Evolutionary conservation across 2,329 filamentous ascomycete species (phyloP).

Genomic region (Rhinocladiella similis): DNA sequence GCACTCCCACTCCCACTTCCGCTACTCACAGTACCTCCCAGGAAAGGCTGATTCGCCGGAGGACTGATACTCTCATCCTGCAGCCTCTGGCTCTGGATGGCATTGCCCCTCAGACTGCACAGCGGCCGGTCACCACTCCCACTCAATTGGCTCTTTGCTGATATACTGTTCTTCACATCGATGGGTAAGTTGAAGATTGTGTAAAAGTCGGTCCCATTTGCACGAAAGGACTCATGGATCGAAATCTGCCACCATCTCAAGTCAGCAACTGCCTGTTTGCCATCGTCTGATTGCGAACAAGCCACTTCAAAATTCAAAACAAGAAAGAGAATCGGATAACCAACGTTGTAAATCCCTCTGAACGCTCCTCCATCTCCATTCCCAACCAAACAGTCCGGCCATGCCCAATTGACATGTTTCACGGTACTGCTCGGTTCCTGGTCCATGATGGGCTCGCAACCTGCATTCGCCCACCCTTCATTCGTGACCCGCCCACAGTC

Average conservation of each 20-base stretch:
- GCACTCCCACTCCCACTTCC: neutral
- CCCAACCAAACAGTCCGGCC: slow-evolving; percentile 68
- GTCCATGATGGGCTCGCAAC: slow-evolving; percentile 61
- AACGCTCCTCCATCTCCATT: slow-evolving; percentile 44
- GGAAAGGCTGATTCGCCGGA: slow-evolving; percentile 9
- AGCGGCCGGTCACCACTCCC: slow-evolving; percentile 5
- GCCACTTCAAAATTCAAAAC: neutral
- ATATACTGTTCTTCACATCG: slow-evolving; percentile 65
- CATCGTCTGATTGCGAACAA: neutral
- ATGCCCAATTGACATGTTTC: slow-evolving; percentile 72
- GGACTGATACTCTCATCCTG: slow-evolving; percentile 11
- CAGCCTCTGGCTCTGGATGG: slow-evolving; percentile 8
- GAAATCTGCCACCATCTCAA: slow-evolving; percentile 62
- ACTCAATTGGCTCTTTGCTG: slow-evolving; percentile 20
- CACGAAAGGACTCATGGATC: slow-evolving; percentile 68
- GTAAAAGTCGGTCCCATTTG: slow-evolving; percentile 65
- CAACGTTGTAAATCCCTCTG: slow-evolving; percentile 15
- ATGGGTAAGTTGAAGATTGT: slow-evolving; percentile 72
- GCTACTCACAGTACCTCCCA: neutral
- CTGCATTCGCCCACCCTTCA: slow-evolving; percentile 43
- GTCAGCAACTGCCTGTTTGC: slow-evolving; percentile 36
- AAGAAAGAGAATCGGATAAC: neutral
- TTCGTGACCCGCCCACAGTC: slow-evolving; percentile 37
- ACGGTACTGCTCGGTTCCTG: slow-evolving; percentile 68
- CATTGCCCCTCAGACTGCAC: slow-evolving; percentile 9